Evolutionary conservation across 2,329 filamentous ascomycete genomes (phyloP).

Genomic region (Fusarium sambucinum): DNA sequence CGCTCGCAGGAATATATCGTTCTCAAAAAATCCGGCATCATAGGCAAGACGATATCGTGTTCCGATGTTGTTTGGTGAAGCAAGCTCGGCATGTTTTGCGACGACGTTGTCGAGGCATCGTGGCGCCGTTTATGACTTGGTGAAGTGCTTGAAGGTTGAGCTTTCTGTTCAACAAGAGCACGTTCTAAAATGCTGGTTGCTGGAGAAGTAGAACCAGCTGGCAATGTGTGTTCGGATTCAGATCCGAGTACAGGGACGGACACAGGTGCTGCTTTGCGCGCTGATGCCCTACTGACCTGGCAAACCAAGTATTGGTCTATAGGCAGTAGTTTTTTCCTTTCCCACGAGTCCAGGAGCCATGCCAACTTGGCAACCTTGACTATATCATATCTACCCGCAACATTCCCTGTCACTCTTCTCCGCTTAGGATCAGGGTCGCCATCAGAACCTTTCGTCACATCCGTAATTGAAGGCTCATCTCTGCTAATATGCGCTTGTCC

Average conservation of each 20-base stretch:
- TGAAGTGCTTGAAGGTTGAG: slow-evolving; percentile 13
- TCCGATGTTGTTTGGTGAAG: slow-evolving; percentile 82
- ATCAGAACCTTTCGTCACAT: background rate
- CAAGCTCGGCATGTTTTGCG: slow-evolving; percentile 56
- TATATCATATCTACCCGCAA: slow-evolving; percentile 29
- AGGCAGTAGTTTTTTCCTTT: slow-evolving; percentile 59
- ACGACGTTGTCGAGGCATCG: slow-evolving; percentile 8
- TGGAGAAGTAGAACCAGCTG: slow-evolving; percentile 19
- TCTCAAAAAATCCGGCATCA: slow-evolving; percentile 74
- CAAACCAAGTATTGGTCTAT: slow-evolving; percentile 67
- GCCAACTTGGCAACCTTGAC: slow-evolving; percentile 68
- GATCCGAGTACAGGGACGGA: background rate
- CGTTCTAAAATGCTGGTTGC: slow-evolving; percentile 41
- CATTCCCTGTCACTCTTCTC: slow-evolving; percentile 28
- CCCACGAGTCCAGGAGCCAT: slow-evolving; percentile 69
- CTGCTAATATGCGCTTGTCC: slow-evolving; percentile 4
- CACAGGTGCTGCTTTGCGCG: slow-evolving; percentile 3
- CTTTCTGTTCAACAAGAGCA: slow-evolving; percentile 33
- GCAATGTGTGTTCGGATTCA: background rate
- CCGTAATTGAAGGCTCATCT: background rate
- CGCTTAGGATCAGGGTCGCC: slow-evolving; percentile 32
- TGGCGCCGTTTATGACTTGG: slow-evolving; percentile 21
- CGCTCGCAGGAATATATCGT: slow-evolving; percentile 82
- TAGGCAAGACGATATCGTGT: slow-evolving; percentile 74
- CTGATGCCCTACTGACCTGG: slow-evolving; percentile 57